Evolutionary conservation across 1,139 yeast genomes (phyloP).

Genomic region (Pneumocystis oryctolagi): DNA sequence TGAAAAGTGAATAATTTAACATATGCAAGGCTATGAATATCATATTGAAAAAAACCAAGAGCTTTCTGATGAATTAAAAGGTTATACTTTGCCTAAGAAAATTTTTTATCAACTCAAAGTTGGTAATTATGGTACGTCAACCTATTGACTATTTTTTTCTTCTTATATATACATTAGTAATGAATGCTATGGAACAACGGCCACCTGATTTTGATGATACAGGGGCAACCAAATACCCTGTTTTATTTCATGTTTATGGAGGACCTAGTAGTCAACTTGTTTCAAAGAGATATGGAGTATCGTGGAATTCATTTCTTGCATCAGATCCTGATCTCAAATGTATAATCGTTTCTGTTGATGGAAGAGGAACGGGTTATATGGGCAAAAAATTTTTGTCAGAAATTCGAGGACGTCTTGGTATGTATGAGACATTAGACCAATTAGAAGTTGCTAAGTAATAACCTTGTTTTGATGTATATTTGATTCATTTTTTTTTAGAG

Average conservation of each 20-base stretch:
- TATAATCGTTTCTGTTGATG: slow-evolving; percentile 72
- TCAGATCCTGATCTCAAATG: slow-evolving; percentile 44
- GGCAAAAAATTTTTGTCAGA: slow-evolving; percentile 63
- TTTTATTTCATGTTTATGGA: slow-evolving; percentile 74
- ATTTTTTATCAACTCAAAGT: slow-evolving; percentile 20
- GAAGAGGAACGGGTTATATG: slow-evolving; percentile 85
- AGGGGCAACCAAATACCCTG: slow-evolving; percentile 44
- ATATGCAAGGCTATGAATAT: slow-evolving; percentile 12
- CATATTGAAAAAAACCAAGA: slow-evolving; percentile 12
- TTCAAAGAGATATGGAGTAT: slow-evolving; percentile 37
- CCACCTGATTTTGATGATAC: slow-evolving; percentile 54
- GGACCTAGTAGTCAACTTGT: slow-evolving; percentile 87
- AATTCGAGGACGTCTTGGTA: slow-evolving; percentile 60
- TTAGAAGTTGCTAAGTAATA: slow-evolving; percentile 49
- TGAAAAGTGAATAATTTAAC: not conserved
- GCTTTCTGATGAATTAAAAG: slow-evolving; percentile 7
- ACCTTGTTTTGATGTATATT: slow-evolving; percentile 16
- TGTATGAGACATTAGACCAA: slow-evolving; percentile 78
- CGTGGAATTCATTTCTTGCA: slow-evolving; percentile 56
- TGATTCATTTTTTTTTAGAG: not conserved
- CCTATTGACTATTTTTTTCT: no score
- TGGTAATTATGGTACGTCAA: slow-evolving; percentile 22
- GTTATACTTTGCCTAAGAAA: slow-evolving; percentile 19
- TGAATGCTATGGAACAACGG: slow-evolving; percentile 57
- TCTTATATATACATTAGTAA: slow-evolving; percentile 9